phyloP scores from a whole-genome alignment of 768 basidiomycete species.

The Boletus sensibilis region DNA sequence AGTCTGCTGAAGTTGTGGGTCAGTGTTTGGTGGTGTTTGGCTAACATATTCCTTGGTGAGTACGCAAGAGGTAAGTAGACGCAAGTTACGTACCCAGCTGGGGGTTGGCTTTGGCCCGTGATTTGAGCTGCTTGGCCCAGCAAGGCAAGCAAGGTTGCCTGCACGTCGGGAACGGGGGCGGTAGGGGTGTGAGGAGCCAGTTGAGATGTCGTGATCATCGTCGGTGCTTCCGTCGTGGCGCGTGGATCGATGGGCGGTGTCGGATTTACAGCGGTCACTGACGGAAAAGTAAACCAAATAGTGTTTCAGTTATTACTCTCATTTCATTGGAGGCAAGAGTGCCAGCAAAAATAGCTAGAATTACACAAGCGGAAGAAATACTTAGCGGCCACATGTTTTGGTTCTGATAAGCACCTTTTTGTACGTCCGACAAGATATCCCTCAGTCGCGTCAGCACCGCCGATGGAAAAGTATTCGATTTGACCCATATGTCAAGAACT shows the following conservation, averaged over 20 bases:
- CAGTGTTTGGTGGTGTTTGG: constrained; percentile 63
- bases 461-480: constrained; percentile 84
- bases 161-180: constrained; percentile 37
- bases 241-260: constrained; percentile 39
- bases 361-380: constrained; percentile 68
- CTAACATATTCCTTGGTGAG: constrained; percentile 33
- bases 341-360: constrained; percentile 53
- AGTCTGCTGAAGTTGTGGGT: constrained; percentile 45
- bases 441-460: constrained; percentile 69
- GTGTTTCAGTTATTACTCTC: constrained; percentile 67
- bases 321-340: constrained; percentile 44
- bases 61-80: constrained; percentile 1
- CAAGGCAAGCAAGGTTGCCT: constrained; percentile 66
- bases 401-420: constrained; percentile 87
- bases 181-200: constrained; percentile 28
- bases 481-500: constrained; percentile 96
- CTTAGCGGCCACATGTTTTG: constrained; percentile 73
- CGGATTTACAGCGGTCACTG: constrained; percentile 48
- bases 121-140: constrained; percentile 64
- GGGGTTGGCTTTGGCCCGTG: constrained; percentile 27
- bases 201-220: constrained; percentile 27
- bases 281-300: constrained; percentile 54
- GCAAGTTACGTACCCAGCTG: constrained; percentile 39
- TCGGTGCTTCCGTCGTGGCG: constrained; percentile 34
- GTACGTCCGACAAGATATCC: constrained; percentile 62